A percentile compares a stretch with the other conserved stretches of the same genome.
These are phyloP conservation scores for Hymenoscyphus fructigenus DNA, from an alignment of 2,329 filamentous ascomycete genomes.

Conservation along the genomic window DNA sequence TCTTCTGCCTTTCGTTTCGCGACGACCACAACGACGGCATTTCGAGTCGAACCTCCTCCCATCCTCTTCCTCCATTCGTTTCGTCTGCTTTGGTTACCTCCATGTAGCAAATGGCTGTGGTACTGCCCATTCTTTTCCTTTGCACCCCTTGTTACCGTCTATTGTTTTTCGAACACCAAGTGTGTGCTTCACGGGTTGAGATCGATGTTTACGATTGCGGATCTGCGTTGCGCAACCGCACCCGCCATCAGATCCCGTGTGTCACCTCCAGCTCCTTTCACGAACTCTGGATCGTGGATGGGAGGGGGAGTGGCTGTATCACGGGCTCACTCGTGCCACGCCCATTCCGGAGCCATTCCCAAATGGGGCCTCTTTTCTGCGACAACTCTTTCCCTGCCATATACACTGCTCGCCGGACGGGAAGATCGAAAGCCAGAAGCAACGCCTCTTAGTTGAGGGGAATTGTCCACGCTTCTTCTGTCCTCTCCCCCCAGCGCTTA, in stretches of 20 bases:
- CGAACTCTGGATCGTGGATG: not conserved
- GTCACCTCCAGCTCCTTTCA: conserved; percentile 6
- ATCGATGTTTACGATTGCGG: not conserved
- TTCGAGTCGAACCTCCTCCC: not conserved
- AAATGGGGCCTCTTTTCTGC: not conserved
- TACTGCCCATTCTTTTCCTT: conserved; percentile 10
- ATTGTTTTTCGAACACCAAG: conserved; percentile 4
- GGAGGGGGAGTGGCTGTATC: not conserved
- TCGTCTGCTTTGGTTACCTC: conserved; percentile 11
- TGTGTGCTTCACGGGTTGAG: not conserved
- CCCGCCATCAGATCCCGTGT: conserved; percentile 14
- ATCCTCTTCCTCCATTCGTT: not conserved
- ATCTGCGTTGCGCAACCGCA: conserved; percentile 5
- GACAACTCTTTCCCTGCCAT: not conserved
- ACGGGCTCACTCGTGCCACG: not conserved
- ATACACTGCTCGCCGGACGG: not conserved
- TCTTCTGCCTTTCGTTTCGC: not conserved
- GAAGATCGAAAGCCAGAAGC: not conserved
- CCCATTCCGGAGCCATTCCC: not conserved
- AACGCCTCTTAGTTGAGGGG: conserved; percentile 4
- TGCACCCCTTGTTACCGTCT: conserved; percentile 5
- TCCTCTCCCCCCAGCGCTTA: conserved; percentile 5
- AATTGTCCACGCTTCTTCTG: not conserved
- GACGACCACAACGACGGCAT: not conserved
- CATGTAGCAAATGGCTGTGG: conserved; percentile 11